phyloP scores from a whole-genome alignment of 306 rosid species.

The Vigna nakashimae region DNA sequence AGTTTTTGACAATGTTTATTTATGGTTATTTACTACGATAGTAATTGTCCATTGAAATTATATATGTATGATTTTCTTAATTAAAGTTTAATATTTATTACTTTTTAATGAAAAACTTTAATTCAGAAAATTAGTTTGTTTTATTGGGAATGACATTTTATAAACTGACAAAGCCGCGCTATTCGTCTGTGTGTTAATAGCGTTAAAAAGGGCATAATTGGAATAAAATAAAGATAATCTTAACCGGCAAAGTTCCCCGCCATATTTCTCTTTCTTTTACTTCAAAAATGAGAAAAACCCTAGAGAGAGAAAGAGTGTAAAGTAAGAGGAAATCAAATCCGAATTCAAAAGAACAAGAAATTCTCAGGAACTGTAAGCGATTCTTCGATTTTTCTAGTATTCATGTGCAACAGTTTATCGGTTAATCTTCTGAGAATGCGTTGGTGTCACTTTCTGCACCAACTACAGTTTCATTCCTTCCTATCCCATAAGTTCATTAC shows the following conservation, averaged over 20 bases:
- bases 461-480: conserved; percentile 78
- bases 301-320: conserved; percentile 49
- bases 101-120: neutral
- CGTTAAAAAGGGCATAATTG: conserved; percentile 26
- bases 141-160: neutral
- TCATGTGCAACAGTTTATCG: neutral
- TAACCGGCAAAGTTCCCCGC: conserved; percentile 56
- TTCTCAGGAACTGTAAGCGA: conserved; percentile 72
- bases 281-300: conserved; percentile 57
- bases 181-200: neutral
- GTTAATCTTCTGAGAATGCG: conserved; percentile 31
- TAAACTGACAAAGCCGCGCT: neutral
- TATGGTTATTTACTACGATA: too few species aligned
- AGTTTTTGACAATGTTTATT: too few species aligned
- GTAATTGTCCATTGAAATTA: neutral
- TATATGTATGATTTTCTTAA: neutral
- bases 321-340: conserved; percentile 79
- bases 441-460: conserved; percentile 76
- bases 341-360: conserved; percentile 74
- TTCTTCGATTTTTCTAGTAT: conserved; percentile 20
- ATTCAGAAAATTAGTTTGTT: neutral
- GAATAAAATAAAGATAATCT: neutral
- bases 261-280: conserved; percentile 44
- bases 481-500: conserved; percentile 77
- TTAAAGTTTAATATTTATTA: neutral